Percentiles rank a stretch among this genome's conserved stretches.
These are phyloP conservation scores for Protomyces lactucae-debilis DNA, from an alignment of 1,139 yeast species.

Conservation along the genomic window DNA sequence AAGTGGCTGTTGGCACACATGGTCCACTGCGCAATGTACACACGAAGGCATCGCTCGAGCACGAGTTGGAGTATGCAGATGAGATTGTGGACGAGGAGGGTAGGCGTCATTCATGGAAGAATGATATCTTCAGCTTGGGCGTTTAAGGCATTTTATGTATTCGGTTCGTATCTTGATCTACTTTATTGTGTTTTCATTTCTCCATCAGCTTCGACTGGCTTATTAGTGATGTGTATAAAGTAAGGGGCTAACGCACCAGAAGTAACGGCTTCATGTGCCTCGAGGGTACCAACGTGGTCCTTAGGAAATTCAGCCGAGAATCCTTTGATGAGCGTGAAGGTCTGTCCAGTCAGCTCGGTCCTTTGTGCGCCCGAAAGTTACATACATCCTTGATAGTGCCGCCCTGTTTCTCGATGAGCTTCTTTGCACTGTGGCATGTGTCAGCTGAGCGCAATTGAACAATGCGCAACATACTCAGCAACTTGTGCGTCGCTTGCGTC, in stretches of 20 bases:
- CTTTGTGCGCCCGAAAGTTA: background rate
- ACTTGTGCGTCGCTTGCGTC: conserved; percentile 18
- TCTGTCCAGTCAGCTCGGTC: background rate
- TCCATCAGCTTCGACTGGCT: conserved; percentile 19
- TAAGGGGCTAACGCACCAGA: background rate
- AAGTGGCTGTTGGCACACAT: conserved; percentile 15
- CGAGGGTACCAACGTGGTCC: conserved; percentile 19
- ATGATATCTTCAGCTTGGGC: conserved; percentile 17
- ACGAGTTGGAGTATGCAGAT: conserved; percentile 21
- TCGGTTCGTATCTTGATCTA: background rate
- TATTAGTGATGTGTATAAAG: background rate
- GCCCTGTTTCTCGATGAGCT: conserved; percentile 12
- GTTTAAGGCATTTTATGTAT: background rate
- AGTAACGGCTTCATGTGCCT: conserved; percentile 20
- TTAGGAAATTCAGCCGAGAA: conserved; percentile 19
- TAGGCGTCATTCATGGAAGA: conserved; percentile 20
- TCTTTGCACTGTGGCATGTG: background rate
- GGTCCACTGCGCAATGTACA: conserved; percentile 17
- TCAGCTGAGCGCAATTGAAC: background rate
- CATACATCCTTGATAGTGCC: conserved; percentile 24
- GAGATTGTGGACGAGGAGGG: conserved; percentile 19
- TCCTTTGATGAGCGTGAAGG: conserved; percentile 21
- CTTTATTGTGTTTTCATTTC: conserved; percentile 14
- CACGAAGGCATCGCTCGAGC: conserved; percentile 20
- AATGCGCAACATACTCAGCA: background rate